Evolutionary conservation across 371 early-diverging fungal species (phyloP).

Genomic region (Mortierella sp.): DNA sequence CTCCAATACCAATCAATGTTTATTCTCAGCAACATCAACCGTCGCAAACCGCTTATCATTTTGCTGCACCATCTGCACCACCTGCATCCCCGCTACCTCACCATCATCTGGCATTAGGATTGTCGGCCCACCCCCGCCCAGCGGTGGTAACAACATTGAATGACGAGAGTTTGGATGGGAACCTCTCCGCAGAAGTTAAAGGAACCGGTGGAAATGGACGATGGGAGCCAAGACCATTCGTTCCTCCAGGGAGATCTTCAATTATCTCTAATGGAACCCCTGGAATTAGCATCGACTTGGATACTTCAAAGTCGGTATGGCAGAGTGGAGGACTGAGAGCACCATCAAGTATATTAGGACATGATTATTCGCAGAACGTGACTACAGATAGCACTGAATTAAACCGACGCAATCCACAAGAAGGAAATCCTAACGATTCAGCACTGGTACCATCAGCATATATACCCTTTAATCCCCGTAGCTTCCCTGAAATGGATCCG

Average conservation of each 20-base stretch:
- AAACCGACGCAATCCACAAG: neutral
- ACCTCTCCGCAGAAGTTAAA: neutral
- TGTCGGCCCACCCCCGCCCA: neutral
- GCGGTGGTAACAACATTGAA: neutral
- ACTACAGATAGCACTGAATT: neutral
- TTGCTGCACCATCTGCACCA: neutral
- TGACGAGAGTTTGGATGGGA: neutral
- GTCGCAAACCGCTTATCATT: neutral
- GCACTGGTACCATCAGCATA: neutral
- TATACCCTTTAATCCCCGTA: neutral
- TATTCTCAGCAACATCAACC: neutral
- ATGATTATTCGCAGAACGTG: neutral
- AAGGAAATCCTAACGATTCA: neutral
- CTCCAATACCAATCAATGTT: neutral
- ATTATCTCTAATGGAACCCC: neutral
- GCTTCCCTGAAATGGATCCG: neutral
- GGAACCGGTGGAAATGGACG: neutral
- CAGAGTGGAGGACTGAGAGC: neutral
- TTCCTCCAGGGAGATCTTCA: neutral
- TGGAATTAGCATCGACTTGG: neutral
- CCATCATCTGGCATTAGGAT: neutral
- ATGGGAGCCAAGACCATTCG: slow-evolving; percentile 6
- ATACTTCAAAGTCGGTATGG: neutral
- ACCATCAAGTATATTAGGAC: neutral
- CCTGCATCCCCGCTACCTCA: too few species aligned